A percentile compares a stretch with the other conserved stretches of the same genome.
Conservation (phyloP, 1,139 yeast genomes). For the Blastobotrys persicus region DNA sequence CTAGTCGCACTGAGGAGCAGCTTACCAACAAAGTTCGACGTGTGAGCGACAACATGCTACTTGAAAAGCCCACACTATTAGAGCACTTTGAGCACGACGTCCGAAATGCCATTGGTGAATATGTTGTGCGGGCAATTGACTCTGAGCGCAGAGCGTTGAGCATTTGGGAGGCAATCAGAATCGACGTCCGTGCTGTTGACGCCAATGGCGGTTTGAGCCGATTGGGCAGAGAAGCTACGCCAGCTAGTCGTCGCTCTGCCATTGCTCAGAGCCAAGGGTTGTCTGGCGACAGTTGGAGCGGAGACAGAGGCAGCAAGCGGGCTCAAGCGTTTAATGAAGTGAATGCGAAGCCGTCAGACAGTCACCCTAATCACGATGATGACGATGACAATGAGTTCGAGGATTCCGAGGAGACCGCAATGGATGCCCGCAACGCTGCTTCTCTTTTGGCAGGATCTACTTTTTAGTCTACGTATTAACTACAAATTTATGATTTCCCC, state of each 20-base stretch:
- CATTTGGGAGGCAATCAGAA: conserved; percentile 69
- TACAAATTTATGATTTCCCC: no score
- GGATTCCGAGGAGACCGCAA: conserved; percentile 37
- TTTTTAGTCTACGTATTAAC: conserved; percentile 42
- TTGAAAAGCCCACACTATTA: conserved; percentile 61
- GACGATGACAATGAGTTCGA: conserved; percentile 34
- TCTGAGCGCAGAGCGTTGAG: conserved; percentile 80
- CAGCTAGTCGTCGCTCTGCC: conserved; percentile 31
- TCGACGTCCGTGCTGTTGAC: conserved; percentile 75
- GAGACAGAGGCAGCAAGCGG: conserved; percentile 41
- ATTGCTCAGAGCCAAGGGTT: conserved; percentile 47
- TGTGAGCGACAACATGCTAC: conserved; percentile 80
- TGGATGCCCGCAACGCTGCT: conserved; percentile 85
- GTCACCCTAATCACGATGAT: conserved; percentile 23
- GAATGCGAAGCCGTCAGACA: conserved; percentile 2
- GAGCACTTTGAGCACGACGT: conserved; percentile 57
- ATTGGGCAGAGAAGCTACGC: conserved; percentile 68
- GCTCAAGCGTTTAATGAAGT: conserved; percentile 34
- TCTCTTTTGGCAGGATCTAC: conserved; percentile 72
- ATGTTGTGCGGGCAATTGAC: conserved; percentile 71
- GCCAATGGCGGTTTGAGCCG: conserved; percentile 78
- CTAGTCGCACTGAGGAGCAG: conserved; percentile 74
- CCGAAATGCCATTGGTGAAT: conserved; percentile 53
- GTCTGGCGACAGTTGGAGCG: conserved; percentile 62
- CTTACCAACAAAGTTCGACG: conserved; percentile 72